These are phyloP conservation scores for Venturia carpophila DNA, from an alignment of 2,329 filamentous ascomycete species.

Conservation along the genomic window DNA sequence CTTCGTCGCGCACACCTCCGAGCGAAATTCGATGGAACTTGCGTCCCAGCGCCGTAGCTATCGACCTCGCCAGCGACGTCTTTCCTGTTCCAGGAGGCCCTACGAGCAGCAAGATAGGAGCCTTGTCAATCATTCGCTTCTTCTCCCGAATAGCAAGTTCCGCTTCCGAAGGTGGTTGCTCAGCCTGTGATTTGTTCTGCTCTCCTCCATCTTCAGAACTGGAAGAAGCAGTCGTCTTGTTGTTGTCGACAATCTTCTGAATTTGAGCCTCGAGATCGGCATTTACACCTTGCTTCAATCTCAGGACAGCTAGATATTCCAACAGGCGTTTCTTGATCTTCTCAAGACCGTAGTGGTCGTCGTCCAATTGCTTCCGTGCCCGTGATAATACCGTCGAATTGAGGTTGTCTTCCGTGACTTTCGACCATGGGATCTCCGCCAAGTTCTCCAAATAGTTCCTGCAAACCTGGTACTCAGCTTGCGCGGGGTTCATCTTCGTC, in stretches of 20 bases:
- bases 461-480: constrained; percentile 92
- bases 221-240: constrained; percentile 26
- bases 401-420: constrained; percentile 75
- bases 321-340: constrained; percentile 95
- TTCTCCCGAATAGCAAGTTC: constrained; percentile 70
- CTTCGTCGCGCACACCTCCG: constrained; percentile 90
- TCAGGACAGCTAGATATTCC: constrained; percentile 92
- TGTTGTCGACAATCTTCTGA: constrained; percentile 42
- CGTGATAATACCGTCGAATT: constrained; percentile 68
- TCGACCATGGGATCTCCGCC: constrained; percentile 87
- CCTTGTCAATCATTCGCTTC: constrained; percentile 86
- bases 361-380: constrained; percentile 83
- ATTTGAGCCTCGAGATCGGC: constrained; percentile 75
- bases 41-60: constrained; percentile 82
- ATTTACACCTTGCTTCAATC: constrained; percentile 88
- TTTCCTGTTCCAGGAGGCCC: constrained; percentile 94
- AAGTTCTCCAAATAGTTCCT: constrained; percentile 91
- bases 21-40: constrained; percentile 97
- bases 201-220: constrained; percentile 30
- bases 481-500: constrained; percentile 91
- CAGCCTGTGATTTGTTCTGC: constrained; percentile 46
- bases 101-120: constrained; percentile 85
- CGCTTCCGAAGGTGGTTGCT: constrained; percentile 30
- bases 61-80: constrained; percentile 87
- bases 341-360: constrained; percentile 92